Evolutionary conservation across 2,329 filamentous ascomycete genomes (phyloP).

Genomic region (Fusarium cicatricum): DNA sequence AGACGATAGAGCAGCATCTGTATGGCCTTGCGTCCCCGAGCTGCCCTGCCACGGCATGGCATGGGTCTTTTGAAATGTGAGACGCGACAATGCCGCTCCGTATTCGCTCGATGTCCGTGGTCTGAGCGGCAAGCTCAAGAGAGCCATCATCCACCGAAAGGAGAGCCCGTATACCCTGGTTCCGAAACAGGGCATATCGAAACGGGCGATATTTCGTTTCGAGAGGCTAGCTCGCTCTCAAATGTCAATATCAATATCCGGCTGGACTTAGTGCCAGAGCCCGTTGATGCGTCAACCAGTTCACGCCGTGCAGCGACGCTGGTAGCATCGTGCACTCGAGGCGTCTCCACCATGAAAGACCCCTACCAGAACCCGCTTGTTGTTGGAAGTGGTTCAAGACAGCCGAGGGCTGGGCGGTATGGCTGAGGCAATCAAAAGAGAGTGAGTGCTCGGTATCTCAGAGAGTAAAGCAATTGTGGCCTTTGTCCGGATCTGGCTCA

Average conservation of each 20-base stretch:
- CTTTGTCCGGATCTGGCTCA: constrained; percentile 22
- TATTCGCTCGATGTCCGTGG: constrained; percentile 16
- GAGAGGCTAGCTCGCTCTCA: constrained; percentile 11
- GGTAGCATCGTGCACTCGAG: constrained; percentile 20
- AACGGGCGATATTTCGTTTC: constrained; percentile 30
- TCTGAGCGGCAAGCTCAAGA: constrained; percentile 24
- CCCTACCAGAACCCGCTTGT: constrained; percentile 27
- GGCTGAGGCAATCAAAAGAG: constrained; percentile 13
- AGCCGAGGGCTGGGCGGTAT: constrained; percentile 9
- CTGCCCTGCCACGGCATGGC: constrained; percentile 7
- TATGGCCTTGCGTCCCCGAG: constrained; percentile 28
- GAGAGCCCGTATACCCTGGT: constrained; percentile 28
- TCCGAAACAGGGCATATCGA: constrained; percentile 33
- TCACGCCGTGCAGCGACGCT: constrained; percentile 13
- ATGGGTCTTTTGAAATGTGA: constrained; percentile 22
- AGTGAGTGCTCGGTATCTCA: not conserved
- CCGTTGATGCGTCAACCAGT: constrained; percentile 36
- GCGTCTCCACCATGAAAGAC: constrained; percentile 30
- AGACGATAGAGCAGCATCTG: constrained; percentile 6
- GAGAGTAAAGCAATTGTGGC: constrained; percentile 10
- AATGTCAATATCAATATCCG: constrained; percentile 19
- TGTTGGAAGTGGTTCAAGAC: constrained; percentile 1
- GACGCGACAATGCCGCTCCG: constrained; percentile 23
- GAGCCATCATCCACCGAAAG: constrained; percentile 28
- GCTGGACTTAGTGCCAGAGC: constrained; percentile 16